phyloP scores from a whole-genome alignment of 179 eudicot species.

The Vitellaria paradoxa region DNA sequence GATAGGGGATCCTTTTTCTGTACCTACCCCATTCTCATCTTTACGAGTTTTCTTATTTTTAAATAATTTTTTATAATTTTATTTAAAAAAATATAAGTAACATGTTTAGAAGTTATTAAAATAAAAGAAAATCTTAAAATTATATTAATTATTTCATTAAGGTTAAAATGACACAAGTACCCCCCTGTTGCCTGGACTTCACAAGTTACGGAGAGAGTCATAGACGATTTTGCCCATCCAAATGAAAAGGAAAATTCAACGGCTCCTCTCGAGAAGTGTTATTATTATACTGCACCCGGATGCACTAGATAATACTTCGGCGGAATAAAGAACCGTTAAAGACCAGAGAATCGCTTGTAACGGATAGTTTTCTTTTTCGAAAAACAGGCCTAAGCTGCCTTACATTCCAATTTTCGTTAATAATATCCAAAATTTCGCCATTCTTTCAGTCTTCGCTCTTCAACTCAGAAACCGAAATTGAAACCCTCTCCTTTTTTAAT shows the following conservation, averaged over 20 bases:
- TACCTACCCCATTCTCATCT: too few species aligned
- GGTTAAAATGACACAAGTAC: too few species aligned
- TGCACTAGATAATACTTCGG: slow-evolving; percentile 1
- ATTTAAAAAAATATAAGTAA: too few species aligned
- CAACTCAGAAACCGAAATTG: not conserved
- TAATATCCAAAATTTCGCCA: not conserved
- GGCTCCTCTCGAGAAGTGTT: not conserved
- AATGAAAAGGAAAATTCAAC: not conserved
- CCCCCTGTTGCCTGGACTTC: too few species aligned
- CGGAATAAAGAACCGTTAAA: slow-evolving; percentile 44
- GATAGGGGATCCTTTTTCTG: too few species aligned
- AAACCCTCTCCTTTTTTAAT: not conserved
- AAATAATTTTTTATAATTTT: too few species aligned
- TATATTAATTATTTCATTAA: too few species aligned
- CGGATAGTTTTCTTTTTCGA: slow-evolving; percentile 35
- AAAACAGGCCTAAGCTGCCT: not conserved
- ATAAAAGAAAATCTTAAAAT: too few species aligned
- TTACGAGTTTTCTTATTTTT: too few species aligned
- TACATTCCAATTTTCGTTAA: too few species aligned
- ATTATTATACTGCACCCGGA: not conserved
- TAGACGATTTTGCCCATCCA: not conserved
- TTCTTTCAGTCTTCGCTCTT: not conserved
- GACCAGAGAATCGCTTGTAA: slow-evolving; percentile 25
- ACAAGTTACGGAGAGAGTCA: too few species aligned
- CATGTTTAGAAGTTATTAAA: too few species aligned